A percentile compares a stretch with the other conserved stretches of the same genome.
Conservation (phyloP, 176 grass and related monocot genomes). For the Cocos nucifera region DNA sequence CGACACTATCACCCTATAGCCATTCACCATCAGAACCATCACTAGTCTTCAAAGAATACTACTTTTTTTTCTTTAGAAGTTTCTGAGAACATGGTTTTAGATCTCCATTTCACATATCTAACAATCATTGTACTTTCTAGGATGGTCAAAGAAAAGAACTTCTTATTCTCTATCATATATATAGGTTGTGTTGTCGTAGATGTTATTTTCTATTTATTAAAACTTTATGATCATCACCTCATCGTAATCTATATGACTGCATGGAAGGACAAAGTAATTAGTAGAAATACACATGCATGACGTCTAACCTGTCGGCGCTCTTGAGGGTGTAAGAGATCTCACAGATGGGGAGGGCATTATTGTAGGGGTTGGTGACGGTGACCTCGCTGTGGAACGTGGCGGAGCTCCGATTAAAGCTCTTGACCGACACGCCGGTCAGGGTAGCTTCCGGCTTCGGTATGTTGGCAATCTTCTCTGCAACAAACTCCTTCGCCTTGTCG, state of each 20-base stretch:
- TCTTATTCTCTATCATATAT: no score
- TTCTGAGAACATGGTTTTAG: no score
- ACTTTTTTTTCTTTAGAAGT: no score
- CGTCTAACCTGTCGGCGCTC: conserved; percentile 41
- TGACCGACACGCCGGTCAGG: conserved; percentile 42
- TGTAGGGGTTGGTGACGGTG: conserved; percentile 73
- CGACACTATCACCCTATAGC: conserved; percentile 33
- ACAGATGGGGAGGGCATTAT: conserved; percentile 66
- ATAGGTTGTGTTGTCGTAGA: no score
- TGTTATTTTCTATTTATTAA: no score
- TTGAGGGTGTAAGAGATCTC: conserved; percentile 57
- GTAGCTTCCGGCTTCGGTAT: conserved; percentile 78
- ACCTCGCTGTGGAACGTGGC: conserved; percentile 71
- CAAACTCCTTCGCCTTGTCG: conserved; percentile 92
- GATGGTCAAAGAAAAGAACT: no score
- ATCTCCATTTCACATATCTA: no score
- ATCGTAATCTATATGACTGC: no score
- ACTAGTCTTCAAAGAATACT: no score
- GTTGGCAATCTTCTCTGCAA: conserved; percentile 73
- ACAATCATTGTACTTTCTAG: no score
- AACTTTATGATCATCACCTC: no score
- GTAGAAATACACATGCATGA: background rate
- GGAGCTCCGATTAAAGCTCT: conserved; percentile 45
- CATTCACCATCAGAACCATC: background rate
- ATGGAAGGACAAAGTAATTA: background rate